Evolutionary conservation across 148 eudicot genomes (phyloP), one percentile per base, ranked within the genome.

Genomic region (Rhododendron henanense): DNA sequence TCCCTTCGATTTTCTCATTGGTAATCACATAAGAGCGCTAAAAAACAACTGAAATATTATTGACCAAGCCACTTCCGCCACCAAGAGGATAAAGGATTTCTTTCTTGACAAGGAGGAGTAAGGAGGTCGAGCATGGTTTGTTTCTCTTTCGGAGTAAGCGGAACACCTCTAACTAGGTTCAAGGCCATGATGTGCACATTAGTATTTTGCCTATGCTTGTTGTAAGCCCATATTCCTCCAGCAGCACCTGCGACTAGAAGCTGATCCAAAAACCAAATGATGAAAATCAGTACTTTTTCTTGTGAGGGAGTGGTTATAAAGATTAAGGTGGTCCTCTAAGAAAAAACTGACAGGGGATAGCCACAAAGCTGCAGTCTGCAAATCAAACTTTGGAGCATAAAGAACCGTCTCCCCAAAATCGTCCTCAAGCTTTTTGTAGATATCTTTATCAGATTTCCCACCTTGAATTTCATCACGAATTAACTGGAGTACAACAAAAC

Each of bases 301-400:
- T 21, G 6, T 0, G 69, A 9, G 45, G 45, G 28, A 28, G 59
- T 5, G 50, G 37, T 5, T 4, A n/a, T 5, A 37, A 23, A 69
- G 48, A 33, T 21, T 74, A 65, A 48, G 74, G 28, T 23, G 69
- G 3, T 65, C 78, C 39, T 13, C 23, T 81, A 50, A 39, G 41
- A 79, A 57, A 15, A 15, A 57, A 75, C 92, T 96, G 92, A 96
- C 98, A 85, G 98, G 98, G 77, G 98, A 91, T 69, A 96, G 93
- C 99, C 98, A 96, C 81, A 96, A 88, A 86, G 95, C 98, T 31
- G 98, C 98, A 84, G 99, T 96, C 88, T 96, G 99, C 93, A 91
- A 81, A 89, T 96, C 99, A 85, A 96, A 96, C 88, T 95, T 96
- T 55, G 99, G 75, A 14, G 75, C 87, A 86, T 96, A 96, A 81